Evolutionary conservation across 179 eudicot species (phyloP).

Genomic region (Amaranthus tricolor): DNA sequence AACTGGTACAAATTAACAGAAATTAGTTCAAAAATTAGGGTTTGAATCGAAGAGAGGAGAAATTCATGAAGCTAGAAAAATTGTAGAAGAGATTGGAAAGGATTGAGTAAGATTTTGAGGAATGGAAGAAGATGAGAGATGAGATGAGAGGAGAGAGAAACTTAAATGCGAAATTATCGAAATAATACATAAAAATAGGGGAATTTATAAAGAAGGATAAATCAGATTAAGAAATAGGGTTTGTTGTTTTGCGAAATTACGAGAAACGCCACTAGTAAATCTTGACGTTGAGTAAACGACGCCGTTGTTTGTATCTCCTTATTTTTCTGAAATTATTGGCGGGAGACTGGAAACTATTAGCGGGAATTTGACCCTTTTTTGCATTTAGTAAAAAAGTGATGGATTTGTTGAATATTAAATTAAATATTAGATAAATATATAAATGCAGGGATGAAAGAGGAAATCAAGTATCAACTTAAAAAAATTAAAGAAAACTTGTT

Average conservation of each 20-base stretch:
- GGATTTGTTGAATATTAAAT: too few species aligned
- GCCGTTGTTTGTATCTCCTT: not conserved
- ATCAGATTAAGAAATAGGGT: not conserved
- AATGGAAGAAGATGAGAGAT: too few species aligned
- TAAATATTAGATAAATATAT: too few species aligned
- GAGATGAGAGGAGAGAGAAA: not conserved
- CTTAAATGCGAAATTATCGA: not conserved
- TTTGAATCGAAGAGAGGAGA: not conserved
- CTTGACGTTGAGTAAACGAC: not conserved
- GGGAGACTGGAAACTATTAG: constrained; percentile 23
- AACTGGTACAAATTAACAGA: not conserved
- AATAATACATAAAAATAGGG: too few species aligned
- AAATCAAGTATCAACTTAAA: too few species aligned
- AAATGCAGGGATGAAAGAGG: too few species aligned
- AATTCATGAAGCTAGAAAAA: constrained; percentile 14
- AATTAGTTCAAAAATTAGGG: constrained; percentile 10
- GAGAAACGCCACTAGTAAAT: constrained; percentile 1
- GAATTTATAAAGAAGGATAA: not conserved
- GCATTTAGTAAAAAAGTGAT: too few species aligned
- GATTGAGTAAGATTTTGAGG: constrained; percentile 5
- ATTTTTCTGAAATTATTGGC: constrained; percentile 1
- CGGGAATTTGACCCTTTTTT: constrained; percentile 11
- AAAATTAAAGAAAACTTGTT: too few species aligned
- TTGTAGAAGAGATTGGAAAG: not conserved
- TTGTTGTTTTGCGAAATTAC: constrained; percentile 5